A percentile compares a stretch with the other conserved stretches of the same genome.
Conservation (phyloP, 805 yeast species). For the Kockiozyma suomiensis region DNA sequence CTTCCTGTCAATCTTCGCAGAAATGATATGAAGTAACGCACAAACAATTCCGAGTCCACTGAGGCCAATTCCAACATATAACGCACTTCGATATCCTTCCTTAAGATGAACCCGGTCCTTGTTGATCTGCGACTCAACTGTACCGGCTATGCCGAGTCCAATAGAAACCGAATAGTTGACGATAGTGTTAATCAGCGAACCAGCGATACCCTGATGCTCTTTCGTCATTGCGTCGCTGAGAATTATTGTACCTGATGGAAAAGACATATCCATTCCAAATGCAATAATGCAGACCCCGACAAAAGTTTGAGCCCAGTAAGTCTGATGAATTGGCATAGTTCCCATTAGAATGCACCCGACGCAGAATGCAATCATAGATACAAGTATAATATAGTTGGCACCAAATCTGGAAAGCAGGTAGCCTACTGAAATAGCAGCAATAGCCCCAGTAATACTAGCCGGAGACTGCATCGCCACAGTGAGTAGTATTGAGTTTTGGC, state of each 20-base stretch:
- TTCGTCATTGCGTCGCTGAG: conserved; percentile 46
- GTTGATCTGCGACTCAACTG: conserved; percentile 56
- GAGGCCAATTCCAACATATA: conserved; percentile 63
- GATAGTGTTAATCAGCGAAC: conserved; percentile 69
- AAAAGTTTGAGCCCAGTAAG: conserved; percentile 60
- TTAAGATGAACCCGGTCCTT: conserved; percentile 40
- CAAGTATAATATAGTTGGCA: conserved; percentile 54
- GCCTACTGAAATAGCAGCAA: conserved; percentile 59
- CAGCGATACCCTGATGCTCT: conserved; percentile 76
- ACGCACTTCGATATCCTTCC: conserved; percentile 58
- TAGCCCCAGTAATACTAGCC: conserved; percentile 54
- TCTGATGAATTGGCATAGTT: conserved; percentile 59
- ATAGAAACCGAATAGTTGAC: conserved; percentile 72
- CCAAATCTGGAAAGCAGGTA: conserved; percentile 49
- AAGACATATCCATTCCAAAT: conserved; percentile 79
- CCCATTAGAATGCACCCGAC: conserved; percentile 58
- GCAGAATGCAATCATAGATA: conserved; percentile 57
- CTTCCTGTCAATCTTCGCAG: background rate
- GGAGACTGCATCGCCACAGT: conserved; percentile 53
- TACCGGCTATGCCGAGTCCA: conserved; percentile 71
- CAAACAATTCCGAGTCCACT: conserved; percentile 52
- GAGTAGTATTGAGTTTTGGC: conserved; percentile 52
- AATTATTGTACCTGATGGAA: conserved; percentile 64
- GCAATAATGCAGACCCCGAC: conserved; percentile 59
- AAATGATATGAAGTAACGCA: background rate